Evolutionary conservation across 2,329 filamentous ascomycete genomes (phyloP), one percentile per base, ranked within the genome.

Genomic region (Endoconidiophora laricicola): DNA sequence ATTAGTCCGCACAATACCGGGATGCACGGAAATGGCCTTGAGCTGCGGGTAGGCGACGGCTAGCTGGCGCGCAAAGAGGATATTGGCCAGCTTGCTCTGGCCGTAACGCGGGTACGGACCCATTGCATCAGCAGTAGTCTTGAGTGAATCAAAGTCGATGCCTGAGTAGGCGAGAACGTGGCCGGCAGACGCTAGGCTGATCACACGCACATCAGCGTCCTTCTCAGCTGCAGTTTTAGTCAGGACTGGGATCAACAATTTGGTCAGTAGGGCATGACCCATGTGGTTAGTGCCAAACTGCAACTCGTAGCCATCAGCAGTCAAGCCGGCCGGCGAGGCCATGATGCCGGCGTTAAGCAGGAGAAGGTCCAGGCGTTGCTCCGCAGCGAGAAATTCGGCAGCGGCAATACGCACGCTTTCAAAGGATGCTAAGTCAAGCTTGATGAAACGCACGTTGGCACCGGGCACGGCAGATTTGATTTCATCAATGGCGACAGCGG

Each of bases 291-390:
- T 65, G 0, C 62, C 66, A 43, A 73, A 66, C 50, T 70, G 67
- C 48, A 60, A 58, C 58, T 71, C 69, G 47, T 66, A 61, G 1
- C 68, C 69, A 3, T 70, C 66, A 3, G 58, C 53, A 6, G 60
- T 64, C 12, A 63, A 53, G 3, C 58, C 60, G 16, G 46, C 16
- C 4, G 64, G 59, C 6, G 54, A 55, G n/a, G 57, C 63, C 62
- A 67, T 69, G 26, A 70, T 56, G 14, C 63, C 69, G 0, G 70
- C 69, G 48, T 67, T 72, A 54, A 69, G 69, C 48, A 72, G 58
- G 1, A 72, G 48, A 24, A 71, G 62, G 9, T 58, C 50, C 57
- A 65, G 64, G 2, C 57, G 57, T 2, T 63, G 57, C 9, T 57
- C 54, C 36, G 56, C 53, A 18, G 53, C 41, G 37, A 52, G 53